Evolutionary conservation across 306 rosid species (phyloP), one percentile per base, ranked within the genome.

Genomic region (Crataegus laevigata): DNA sequence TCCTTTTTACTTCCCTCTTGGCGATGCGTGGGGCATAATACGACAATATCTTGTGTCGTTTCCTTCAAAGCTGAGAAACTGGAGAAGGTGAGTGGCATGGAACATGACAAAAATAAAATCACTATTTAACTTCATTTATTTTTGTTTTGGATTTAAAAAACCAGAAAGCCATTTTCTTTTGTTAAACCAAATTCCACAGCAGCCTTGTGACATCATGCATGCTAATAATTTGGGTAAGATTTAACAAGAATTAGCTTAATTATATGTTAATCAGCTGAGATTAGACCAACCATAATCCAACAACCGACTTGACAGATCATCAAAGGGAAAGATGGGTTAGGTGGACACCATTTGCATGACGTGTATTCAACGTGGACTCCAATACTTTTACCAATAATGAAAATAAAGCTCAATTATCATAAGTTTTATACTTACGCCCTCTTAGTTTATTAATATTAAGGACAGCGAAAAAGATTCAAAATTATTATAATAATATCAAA

Each of bases 251-350:
- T 47, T 47, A 15, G 19, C 21, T 47, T 47, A 47, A 15, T 47
- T 47, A 47, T 47, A 14, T 47, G 52, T 47, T 55, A 19, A 55
- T 55, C 5, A n/a, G n/a, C 17, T 58, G 18, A 28, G 28, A 58
- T 30, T 77, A 29, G 60, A 68, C 75, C 75, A 68, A 42, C 75
- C 28, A 77, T 32, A 71, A 57, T 21, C 74, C 55, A 76, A 69
- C 74, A 55, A 57, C 68, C 67, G 17, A 28, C 40, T 40, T 15
- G 38, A 51, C 63, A 12, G 9, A 4, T 19, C 43, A 40, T 40
- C 43, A 40, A 9, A 40, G 12, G 43, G 43, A 40, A 40, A 9
- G 3, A 9, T 40, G 34, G 22, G 22, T 47, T 47, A 38, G 74
- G 74, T 59, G 54, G 61, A 68, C 43, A 42, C 26, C 25, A 68